Base-by-base conservation (phyloP, 495 filamentous ascomycete species). In the Tricharina praecox region DNA sequence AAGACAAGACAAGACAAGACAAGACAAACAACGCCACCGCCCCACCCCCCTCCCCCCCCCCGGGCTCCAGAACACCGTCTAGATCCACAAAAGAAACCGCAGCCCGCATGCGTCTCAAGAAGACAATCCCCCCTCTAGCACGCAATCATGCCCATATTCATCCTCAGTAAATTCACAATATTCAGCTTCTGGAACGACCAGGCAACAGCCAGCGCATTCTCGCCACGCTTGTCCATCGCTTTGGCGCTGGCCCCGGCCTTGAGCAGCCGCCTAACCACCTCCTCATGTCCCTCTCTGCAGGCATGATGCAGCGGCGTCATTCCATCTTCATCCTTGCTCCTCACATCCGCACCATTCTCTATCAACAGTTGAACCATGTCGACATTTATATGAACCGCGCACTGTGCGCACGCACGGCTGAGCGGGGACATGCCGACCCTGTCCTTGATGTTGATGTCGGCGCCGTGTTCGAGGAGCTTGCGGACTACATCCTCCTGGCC, bases 401-500 rank as follows among this genome's bases (percentile, higher is more conserved):
- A 46, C 24, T 46, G 43, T 18, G 43, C 43, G 19, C 43, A 46
- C 5, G 52, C 52, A 40, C 48, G 37, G 16, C 50, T 45, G 4
- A 54, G 44, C 4, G 52, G 52, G 18, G 23, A 47, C 24, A 45
- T 51, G 3, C 36, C 26, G 8, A 23, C 16, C 13, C 20, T 16
- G 25, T 54, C 52, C n/a, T 28, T 24, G 23, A 28, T 33, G 24
- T 58, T 50, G 25, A 53, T 47, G 23, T 47, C 36, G 0, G 53
- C 53, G 15, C 56, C 56, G 15, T 46, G 40, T 15, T 47, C 16
- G 3, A 61, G 23, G 3, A 61, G 49, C 20, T 7, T 16, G 1
- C 9, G 26, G 15, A 46, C 24, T 10, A 23, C 19, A 20, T 33
- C 43, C 28, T 33, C 26, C 10, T 20, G 25, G 1, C 43, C 43